Conservation (phyloP, 2,329 filamentous ascomycete genomes). For the Penicillium aurantiogriseum region DNA sequence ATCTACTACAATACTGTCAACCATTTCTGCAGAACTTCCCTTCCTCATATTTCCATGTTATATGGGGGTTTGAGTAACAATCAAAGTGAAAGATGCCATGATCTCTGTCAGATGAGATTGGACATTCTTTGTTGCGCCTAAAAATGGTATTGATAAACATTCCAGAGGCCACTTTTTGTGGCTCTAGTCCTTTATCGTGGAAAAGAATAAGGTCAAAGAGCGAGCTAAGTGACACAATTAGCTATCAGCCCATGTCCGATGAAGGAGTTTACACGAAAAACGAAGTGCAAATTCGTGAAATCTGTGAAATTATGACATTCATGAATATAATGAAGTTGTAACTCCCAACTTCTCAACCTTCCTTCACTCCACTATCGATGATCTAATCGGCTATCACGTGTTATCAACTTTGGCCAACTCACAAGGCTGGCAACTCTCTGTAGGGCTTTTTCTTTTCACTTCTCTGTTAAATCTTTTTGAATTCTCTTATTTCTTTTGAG, state of each 20-base stretch:
- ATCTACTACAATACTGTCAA: neutral
- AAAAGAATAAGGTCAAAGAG: neutral
- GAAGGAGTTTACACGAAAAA: neutral
- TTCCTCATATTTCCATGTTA: neutral
- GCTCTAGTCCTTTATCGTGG: neutral
- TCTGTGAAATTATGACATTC: neutral
- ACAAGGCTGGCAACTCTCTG: constrained; percentile 4
- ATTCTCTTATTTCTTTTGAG: neutral
- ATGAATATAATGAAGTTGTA: neutral
- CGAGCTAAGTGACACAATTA: neutral
- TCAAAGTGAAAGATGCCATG: neutral
- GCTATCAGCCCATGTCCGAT: neutral
- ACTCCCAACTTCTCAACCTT: neutral
- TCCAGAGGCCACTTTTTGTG: neutral
- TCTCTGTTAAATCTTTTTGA: neutral
- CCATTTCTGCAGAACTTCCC: neutral
- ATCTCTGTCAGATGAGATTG: neutral
- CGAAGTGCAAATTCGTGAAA: neutral
- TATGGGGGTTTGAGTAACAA: neutral
- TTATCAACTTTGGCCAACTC: neutral
- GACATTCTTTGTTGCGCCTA: neutral
- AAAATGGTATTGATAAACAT: neutral
- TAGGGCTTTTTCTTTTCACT: neutral
- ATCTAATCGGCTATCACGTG: constrained; percentile 28
- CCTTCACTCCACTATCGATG: constrained; percentile 14